These are phyloP conservation scores for Perilla frutescens DNA, from an alignment of 257 asterid genomes.

Conservation along the genomic window DNA sequence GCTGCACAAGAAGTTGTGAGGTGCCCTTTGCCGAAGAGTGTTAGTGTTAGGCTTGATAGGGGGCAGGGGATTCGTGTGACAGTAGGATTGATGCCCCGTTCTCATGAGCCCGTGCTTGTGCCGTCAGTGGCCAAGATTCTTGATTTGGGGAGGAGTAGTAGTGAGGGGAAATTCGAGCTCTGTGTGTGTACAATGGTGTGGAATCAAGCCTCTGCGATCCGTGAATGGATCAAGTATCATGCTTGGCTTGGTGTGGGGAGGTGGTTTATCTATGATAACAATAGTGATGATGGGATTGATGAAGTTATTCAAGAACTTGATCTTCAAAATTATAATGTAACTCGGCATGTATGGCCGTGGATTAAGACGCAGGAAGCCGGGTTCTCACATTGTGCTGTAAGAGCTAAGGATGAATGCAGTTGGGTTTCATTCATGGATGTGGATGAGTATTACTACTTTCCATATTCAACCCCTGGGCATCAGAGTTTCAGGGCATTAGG, in stretches of 20 bases:
- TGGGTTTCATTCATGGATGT: conserved; percentile 97
- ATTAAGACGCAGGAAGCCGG: conserved; percentile 97
- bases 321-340: conserved; percentile 56
- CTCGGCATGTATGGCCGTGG: conserved; percentile 93
- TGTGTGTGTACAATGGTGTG: conserved; percentile 96
- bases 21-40: conserved; percentile 69
- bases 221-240: conserved; percentile 87
- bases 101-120: conserved; percentile 48
- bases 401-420: conserved; percentile 70
- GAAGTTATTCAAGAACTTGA: conserved; percentile 56
- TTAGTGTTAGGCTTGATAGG: conserved; percentile 51
- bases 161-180: conserved; percentile 55
- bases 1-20: conserved; percentile 94
- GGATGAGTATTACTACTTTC: conserved; percentile 87
- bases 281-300: conserved; percentile 78
- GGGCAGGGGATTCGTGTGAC: conserved; percentile 66
- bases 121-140: conserved; percentile 82
- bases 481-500: conserved; percentile 40
- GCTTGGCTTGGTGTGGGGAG: conserved; percentile 89
- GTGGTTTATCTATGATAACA: conserved; percentile 91
- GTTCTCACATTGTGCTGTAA: conserved; percentile 82
- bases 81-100: conserved; percentile 52
- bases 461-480: conserved; percentile 48
- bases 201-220: conserved; percentile 82
- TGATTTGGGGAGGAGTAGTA: conserved; percentile 20